Percentiles rank a stretch among this genome's conserved stretches.
Conservation (phyloP, 2,329 filamentous ascomycete genomes). For the Clathrospora elynae region DNA sequence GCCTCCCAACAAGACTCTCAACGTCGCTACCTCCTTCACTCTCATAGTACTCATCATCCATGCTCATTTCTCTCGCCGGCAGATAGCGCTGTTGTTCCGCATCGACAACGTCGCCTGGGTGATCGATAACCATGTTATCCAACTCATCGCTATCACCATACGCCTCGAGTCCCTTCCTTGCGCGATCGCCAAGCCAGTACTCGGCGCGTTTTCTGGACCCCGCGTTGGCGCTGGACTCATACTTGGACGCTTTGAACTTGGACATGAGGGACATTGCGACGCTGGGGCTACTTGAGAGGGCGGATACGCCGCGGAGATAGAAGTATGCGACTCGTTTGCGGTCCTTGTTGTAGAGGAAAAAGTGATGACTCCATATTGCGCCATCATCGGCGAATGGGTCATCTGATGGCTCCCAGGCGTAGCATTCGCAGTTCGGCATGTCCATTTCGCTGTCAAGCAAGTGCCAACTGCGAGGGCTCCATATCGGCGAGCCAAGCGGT, state of each 20-base stretch:
- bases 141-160: slow-evolving; percentile 54
- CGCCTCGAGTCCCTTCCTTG: slow-evolving; percentile 52
- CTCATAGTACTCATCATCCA: slow-evolving; percentile 38
- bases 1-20: slow-evolving; percentile 34
- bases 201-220: slow-evolving; percentile 79
- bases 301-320: slow-evolving; percentile 86
- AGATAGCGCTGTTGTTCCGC: slow-evolving; percentile 48
- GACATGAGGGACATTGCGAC: slow-evolving; percentile 43
- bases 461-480: slow-evolving; percentile 91
- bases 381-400: slow-evolving; percentile 93
- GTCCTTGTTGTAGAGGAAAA: slow-evolving; percentile 96
- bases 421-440: slow-evolving; percentile 84
- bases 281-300: slow-evolving; percentile 68
- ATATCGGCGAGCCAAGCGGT: slow-evolving; percentile 63
- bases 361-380: slow-evolving; percentile 92
- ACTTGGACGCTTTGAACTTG: slow-evolving; percentile 51
- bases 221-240: slow-evolving; percentile 55
- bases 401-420: slow-evolving; percentile 85
- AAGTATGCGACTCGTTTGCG: slow-evolving; percentile 93
- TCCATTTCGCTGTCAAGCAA: slow-evolving; percentile 94
- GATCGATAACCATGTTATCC: slow-evolving; percentile 47
- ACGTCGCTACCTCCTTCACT: slow-evolving; percentile 44
- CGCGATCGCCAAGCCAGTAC: slow-evolving; percentile 82
- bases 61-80: slow-evolving; percentile 37
- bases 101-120: slow-evolving; percentile 47